Base-by-base conservation (phyloP, 2,329 filamentous ascomycete genomes). In the Fusarium compactum region DNA sequence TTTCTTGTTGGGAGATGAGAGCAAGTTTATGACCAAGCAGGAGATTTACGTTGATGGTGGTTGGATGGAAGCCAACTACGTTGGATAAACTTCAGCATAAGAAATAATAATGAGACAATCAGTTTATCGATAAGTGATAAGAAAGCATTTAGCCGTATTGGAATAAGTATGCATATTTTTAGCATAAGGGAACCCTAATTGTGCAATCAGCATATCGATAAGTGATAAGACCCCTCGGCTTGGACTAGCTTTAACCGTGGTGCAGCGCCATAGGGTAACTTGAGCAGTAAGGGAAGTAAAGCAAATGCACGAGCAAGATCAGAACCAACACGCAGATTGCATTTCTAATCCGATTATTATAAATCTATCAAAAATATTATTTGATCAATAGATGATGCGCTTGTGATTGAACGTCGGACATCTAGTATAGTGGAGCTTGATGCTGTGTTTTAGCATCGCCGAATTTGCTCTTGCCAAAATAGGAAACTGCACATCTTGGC, bases 1-100 rank as follows among this genome's bases (percentile, higher is more conserved):
- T 0, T 80, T 78, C 24, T 65, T 80, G 0, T 62, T 80, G 2
- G 69, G 76, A 4, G 75, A 78, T 20, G 78, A 80, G 65, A 77
- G 73, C 58, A 77, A 68, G 44, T 79, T 78, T 29, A 71, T 80
- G 41, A 75, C 73, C 18, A 75, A 75, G 44, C 69, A 74, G 32
- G 71, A 75, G 48, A 74, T 74, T 58, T 74, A 71, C 5, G 73
- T 79, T 1, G 77, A 80, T 27, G 77, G 78, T 14, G 75, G 78
- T 0, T 78, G 72, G 73, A 70, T 73, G 68, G 73, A 75, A 25
- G 40, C 62, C 12, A 74, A 74, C 25, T 74, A 74, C 30, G 72
- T 74, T 5, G 72, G 40, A 43, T 65, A 40, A 40, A n/a, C 0
- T 0, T 18, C 32, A 16, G 34, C 34, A 27, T 10, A 22, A 6